Conservation (phyloP, 2,329 filamentous ascomycete genomes). For the Madurella mycetomatis region DNA sequence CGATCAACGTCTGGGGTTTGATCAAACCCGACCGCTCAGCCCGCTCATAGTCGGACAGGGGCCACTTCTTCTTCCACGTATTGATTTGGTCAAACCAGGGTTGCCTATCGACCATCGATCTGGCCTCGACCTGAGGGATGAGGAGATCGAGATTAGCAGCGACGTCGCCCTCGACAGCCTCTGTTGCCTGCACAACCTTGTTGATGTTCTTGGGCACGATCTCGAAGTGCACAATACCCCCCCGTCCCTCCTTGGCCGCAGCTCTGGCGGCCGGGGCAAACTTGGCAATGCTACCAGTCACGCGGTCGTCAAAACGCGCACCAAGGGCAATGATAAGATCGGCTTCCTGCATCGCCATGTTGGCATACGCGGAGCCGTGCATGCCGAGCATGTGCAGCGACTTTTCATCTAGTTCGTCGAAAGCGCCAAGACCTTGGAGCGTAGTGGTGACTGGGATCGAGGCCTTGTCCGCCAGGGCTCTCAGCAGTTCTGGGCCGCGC, state of each 20-base stretch:
- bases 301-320: slow-evolving; percentile 92
- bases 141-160: slow-evolving; percentile 71
- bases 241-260: slow-evolving; percentile 77
- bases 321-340: slow-evolving; percentile 94
- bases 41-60: slow-evolving; percentile 74
- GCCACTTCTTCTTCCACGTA: slow-evolving; percentile 88
- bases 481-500: slow-evolving; percentile 73
- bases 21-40: slow-evolving; percentile 73
- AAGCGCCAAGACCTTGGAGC: slow-evolving; percentile 86
- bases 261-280: slow-evolving; percentile 86
- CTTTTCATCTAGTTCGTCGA: slow-evolving; percentile 90
- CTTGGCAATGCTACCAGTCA: slow-evolving; percentile 74
- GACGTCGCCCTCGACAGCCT: slow-evolving; percentile 92
- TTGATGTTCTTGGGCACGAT: slow-evolving; percentile 99
- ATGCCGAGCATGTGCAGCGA: slow-evolving; percentile 97
- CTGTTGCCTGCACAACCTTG: slow-evolving; percentile 95
- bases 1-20: slow-evolving; percentile 91
- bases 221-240: slow-evolving; percentile 95
- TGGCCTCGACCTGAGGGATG: slow-evolving; percentile 64
- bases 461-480: slow-evolving; percentile 82
- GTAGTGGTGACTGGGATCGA: slow-evolving; percentile 94
- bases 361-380: slow-evolving; percentile 96
- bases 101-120: slow-evolving; percentile 60
- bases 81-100: slow-evolving; percentile 90
- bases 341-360: slow-evolving; percentile 96